Percentiles rank a stretch among this genome's conserved stretches.
phyloP scores from a whole-genome alignment of 129 eudicot genomes.

The Helichrysum umbraculigerum region DNA sequence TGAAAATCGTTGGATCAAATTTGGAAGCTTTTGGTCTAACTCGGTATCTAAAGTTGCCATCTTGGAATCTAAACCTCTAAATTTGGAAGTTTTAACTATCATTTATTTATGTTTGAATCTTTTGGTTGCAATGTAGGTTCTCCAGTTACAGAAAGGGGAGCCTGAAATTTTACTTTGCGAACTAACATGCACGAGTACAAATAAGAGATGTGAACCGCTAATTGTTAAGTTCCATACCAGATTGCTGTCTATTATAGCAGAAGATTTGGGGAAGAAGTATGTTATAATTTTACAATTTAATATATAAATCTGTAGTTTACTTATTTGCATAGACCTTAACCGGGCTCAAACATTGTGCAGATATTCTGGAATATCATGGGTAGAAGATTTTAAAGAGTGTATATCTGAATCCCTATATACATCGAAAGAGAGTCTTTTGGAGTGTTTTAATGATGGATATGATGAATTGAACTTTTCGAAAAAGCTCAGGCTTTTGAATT shows the following conservation, averaged over 20 bases:
- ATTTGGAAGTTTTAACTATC: not conserved
- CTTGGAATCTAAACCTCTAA: not conserved
- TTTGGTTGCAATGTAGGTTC: conserved; percentile 41
- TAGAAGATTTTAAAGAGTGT: conserved; percentile 38
- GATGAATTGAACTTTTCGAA: conserved; percentile 35
- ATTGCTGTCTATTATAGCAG: conserved; percentile 45
- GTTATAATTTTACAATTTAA: conserved; percentile 3
- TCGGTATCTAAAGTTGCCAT: conserved; percentile 2
- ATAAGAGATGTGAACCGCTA: conserved; percentile 28
- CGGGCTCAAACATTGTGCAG: conserved; percentile 30
- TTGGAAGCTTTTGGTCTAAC: conserved; percentile 18
- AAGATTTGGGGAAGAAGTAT: conserved; percentile 43
- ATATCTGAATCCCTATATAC: conserved; percentile 30
- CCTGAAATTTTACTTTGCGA: conserved; percentile 45
- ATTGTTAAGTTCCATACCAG: conserved; percentile 42
- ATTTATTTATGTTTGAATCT: not conserved
- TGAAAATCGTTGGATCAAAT: not conserved
- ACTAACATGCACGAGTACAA: conserved; percentile 28
- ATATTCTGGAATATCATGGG: conserved; percentile 40
- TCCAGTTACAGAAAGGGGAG: conserved; percentile 46
- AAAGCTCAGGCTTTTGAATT: conserved; percentile 47
- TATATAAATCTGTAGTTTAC: conserved; percentile 18
- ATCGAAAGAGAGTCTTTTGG: conserved; percentile 39
- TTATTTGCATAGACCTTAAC: conserved; percentile 7
- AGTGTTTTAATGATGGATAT: conserved; percentile 33